phyloP scores from a whole-genome alignment of 2,329 filamentous ascomycete species.

The Penicillium sp. region DNA sequence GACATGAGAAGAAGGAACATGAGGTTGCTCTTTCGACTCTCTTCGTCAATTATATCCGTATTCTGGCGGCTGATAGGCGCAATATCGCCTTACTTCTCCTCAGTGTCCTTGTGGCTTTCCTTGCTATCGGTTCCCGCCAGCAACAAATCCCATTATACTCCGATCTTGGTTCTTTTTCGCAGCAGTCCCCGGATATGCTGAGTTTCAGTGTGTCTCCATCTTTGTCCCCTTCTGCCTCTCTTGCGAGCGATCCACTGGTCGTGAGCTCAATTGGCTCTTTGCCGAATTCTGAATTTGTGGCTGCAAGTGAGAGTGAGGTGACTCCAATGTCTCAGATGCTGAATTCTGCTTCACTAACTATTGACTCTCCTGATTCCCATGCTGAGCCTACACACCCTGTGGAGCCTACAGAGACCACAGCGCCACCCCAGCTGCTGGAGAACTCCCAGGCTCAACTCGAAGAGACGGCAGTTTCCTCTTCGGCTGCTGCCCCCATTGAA shows the following conservation, averaged over 20 bases:
- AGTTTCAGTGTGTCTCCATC: not conserved
- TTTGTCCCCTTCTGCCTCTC: not conserved
- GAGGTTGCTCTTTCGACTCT: conserved; percentile 54
- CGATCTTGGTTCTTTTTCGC: conserved; percentile 17
- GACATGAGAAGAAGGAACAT: conserved; percentile 10
- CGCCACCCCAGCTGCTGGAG: not conserved
- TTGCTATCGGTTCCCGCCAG: conserved; percentile 9
- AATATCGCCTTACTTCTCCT: conserved; percentile 44
- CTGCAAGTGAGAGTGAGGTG: not conserved
- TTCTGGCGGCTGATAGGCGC: conserved; percentile 52
- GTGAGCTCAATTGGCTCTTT: not conserved
- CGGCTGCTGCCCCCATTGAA: not conserved
- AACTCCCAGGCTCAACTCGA: not conserved
- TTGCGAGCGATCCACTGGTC: not conserved
- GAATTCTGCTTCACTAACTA: not conserved
- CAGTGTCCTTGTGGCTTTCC: conserved; percentile 15
- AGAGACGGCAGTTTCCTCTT: not conserved
- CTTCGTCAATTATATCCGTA: conserved; percentile 53
- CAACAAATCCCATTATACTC: not conserved
- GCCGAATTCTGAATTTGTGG: not conserved
- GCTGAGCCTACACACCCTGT: not conserved
- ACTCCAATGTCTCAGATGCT: not conserved
- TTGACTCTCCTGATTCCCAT: not conserved
- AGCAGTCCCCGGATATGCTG: not conserved
- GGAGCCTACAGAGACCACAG: not conserved